A percentile compares a stretch with the other conserved stretches of the same genome.
phyloP scores from a whole-genome alignment of 257 asterid species.

The Apocynum venetum region DNA sequence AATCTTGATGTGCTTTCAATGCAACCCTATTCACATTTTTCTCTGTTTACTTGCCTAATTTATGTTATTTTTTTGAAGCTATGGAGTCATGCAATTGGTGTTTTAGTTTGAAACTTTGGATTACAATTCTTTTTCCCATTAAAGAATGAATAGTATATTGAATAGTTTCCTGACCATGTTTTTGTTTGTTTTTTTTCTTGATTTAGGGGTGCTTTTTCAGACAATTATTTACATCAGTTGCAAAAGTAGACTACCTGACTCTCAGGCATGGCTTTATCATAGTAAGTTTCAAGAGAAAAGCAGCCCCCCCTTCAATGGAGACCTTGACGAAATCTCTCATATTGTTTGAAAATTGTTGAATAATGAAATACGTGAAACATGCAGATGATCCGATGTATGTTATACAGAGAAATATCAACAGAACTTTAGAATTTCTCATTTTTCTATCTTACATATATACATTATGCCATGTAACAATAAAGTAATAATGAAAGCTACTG shows the following conservation, averaged over 20 bases:
- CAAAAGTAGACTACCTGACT: conserved; percentile 83
- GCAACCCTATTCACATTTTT: background rate
- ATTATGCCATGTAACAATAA: too few species aligned
- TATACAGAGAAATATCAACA: too few species aligned
- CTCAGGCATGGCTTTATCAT: conserved; percentile 83
- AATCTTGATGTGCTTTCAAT: background rate
- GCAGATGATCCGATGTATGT: too few species aligned
- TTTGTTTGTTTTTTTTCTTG: background rate
- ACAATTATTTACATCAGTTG: conserved; percentile 79
- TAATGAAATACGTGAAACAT: too few species aligned
- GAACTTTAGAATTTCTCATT: too few species aligned
- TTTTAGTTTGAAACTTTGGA: background rate
- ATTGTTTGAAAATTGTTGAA: too few species aligned
- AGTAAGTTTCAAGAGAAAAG: conserved; percentile 23
- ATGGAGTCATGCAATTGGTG: background rate
- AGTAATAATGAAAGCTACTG: background rate
- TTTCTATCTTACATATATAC: too few species aligned
- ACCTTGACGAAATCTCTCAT: too few species aligned
- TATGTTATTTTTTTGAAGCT: background rate
- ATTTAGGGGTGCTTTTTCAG: conserved; percentile 78
- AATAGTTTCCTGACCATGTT: background rate
- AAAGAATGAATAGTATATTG: background rate
- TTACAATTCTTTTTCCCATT: background rate
- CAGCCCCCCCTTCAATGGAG: too few species aligned
- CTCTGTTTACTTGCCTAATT: background rate